Percentiles rank a stretch among this genome's conserved stretches.
Conservation (phyloP, 257 asterid genomes). For the Capsicum pubescens region DNA sequence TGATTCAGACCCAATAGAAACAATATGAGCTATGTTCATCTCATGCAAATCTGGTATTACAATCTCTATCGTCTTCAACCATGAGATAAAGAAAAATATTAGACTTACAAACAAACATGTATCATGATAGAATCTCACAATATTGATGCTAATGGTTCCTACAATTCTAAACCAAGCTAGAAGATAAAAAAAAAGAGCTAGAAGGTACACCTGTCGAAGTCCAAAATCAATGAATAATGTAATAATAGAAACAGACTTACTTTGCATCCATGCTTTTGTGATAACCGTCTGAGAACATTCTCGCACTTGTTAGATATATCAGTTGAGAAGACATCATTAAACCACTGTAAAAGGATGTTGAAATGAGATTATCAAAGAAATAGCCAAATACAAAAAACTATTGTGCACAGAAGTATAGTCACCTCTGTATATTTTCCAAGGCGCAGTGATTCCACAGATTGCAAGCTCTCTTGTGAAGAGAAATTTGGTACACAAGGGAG, state of each 20-base stretch:
- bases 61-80: conserved; percentile 79
- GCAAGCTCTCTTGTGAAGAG: conserved; percentile 54
- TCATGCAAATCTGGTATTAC: conserved; percentile 89
- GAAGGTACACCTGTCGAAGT: not conserved
- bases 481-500: conserved; percentile 80
- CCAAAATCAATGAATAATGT: conserved; percentile 30
- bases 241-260: conserved; percentile 45
- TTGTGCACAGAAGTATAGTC: conserved; percentile 33
- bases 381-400: not conserved
- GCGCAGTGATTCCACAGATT: conserved; percentile 58
- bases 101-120: conserved; percentile 29
- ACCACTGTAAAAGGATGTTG: conserved; percentile 57
- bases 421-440: conserved; percentile 96
- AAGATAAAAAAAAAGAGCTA: not conserved
- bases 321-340: conserved; percentile 89
- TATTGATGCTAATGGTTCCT: conserved; percentile 16
- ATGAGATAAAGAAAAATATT: conserved; percentile 40
- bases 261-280: conserved; percentile 82
- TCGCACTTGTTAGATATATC: conserved; percentile 84
- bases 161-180: conserved; percentile 26
- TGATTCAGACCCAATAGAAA: conserved; percentile 89
- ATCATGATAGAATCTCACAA: conserved; percentile 23
- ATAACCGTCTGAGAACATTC: conserved; percentile 70
- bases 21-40: conserved; percentile 89
- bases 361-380: conserved; percentile 32